Evolutionary conservation across 1,139 yeast genomes (phyloP).

Genomic region (Zygoascus sp.): DNA sequence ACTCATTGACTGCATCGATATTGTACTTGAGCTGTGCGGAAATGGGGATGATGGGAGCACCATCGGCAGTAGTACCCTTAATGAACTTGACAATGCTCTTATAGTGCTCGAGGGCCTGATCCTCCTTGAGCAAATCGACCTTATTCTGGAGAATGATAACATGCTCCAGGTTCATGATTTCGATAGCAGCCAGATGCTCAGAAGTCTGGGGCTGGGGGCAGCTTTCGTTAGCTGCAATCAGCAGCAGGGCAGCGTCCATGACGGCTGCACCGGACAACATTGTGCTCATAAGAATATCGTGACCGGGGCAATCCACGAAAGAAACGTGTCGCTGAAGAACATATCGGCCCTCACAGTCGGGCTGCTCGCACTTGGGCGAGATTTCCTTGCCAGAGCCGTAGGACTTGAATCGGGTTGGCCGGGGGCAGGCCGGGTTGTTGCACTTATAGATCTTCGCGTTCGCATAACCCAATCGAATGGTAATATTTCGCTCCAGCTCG

Average conservation of each 20-base stretch:
- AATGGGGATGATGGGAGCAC: slow-evolving; percentile 98
- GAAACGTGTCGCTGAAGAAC: slow-evolving; percentile 92
- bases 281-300: slow-evolving; percentile 99
- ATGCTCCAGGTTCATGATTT: slow-evolving; percentile 96
- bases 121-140: slow-evolving; percentile 98
- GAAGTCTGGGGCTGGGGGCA: slow-evolving; percentile 99
- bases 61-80: slow-evolving; percentile 97
- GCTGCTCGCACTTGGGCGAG: slow-evolving; percentile 82
- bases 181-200: slow-evolving; percentile 98
- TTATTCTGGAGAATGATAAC: slow-evolving; percentile 95
- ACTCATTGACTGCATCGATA: slow-evolving; percentile 97
- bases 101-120: slow-evolving; percentile 92
- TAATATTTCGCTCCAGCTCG: slow-evolving; percentile 97
- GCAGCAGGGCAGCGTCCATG: slow-evolving; percentile 96
- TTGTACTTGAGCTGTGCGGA: slow-evolving; percentile 98
- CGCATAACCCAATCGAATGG: slow-evolving; percentile 97
- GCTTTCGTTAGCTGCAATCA: slow-evolving; percentile 97
- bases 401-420: slow-evolving; percentile 92
- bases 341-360: slow-evolving; percentile 76
- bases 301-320: slow-evolving; percentile 99
- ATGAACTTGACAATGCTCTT: slow-evolving; percentile 87
- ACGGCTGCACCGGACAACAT: slow-evolving; percentile 99
- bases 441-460: slow-evolving; percentile 97
- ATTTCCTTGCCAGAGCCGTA: slow-evolving; percentile 94
- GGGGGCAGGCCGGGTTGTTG: slow-evolving; percentile 80